Evolutionary conservation across 345 rosid genomes (phyloP), one percentile per base, ranked within the genome.

Genomic region (Linum trigynum): DNA sequence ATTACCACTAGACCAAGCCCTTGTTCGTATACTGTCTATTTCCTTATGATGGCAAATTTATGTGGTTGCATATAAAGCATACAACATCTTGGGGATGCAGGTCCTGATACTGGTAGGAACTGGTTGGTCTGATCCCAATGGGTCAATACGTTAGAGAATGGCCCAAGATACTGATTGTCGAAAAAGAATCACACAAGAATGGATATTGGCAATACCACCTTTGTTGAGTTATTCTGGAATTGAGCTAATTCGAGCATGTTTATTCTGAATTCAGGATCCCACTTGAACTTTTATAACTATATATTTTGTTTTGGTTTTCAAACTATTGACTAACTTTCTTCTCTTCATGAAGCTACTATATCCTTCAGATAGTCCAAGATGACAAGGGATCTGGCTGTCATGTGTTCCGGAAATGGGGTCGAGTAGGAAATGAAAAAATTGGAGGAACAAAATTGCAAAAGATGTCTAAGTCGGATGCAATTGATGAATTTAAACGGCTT

Each of bases 361-460:
- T 90, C 72, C 89, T 94, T 65, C 99, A 94, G 86, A 82, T 94
- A 61, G 90, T 90, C 69, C 83, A 88, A 85, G 96, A 85, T 66
- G 99, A 94, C 79, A 90, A 82, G 72, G 86, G 87, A 40, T 75
- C 91, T 8, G 87, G 76, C 23, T 90, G 97, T 76, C 73, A 81
- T 60, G 83, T 90, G 48, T 94, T 84, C 65, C 97, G 96, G 50
- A 88, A 90, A 81, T 94, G 97, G 99, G 99, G 99, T 40, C 85
- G 92, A 66, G 92, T 88, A 39, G 99, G 99, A 39, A 85, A 83
- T 75, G 90, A 88, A 40, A 86, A 82, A 73, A 94, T 90, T 80
- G 97, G 96, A 55, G 90, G 95, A 65, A 79, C 1, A 67, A 94
- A 88, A 74, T 78, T 88, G 74, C 92, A 88, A 3, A 79, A 68